Percentiles rank a stretch among this genome's conserved stretches.
phyloP scores from a whole-genome alignment of 805 yeast genomes.

The Myxozyma lipomycoides region DNA sequence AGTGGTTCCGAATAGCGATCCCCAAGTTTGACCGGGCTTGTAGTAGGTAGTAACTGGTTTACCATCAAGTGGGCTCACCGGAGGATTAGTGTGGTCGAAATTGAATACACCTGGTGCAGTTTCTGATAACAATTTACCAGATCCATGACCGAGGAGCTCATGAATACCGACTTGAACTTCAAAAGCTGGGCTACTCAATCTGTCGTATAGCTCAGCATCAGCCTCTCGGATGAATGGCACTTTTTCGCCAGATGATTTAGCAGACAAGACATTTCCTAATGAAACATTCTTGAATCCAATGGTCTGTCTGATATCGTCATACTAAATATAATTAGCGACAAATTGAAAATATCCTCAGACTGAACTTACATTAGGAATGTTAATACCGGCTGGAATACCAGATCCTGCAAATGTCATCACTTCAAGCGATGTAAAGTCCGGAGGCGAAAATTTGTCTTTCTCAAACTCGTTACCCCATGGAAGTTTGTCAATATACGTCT shows the following conservation, averaged over 20 bases:
- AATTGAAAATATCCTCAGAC: not conserved
- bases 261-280: conserved; percentile 76
- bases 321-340: conserved; percentile 32
- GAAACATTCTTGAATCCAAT: conserved; percentile 88
- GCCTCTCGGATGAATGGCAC: conserved; percentile 58
- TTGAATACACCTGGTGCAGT: conserved; percentile 62
- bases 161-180: conserved; percentile 94
- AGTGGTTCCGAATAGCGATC: conserved; percentile 71
- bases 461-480: conserved; percentile 80
- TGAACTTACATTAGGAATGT: conserved; percentile 61
- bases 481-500: conserved; percentile 55
- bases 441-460: conserved; percentile 83
- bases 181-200: conserved; percentile 75
- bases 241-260: conserved; percentile 64
- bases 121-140: conserved; percentile 72
- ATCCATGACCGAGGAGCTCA: conserved; percentile 86
- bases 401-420: conserved; percentile 85
- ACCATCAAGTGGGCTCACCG: conserved; percentile 53
- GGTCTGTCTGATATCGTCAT: conserved; percentile 80
- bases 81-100: conserved; percentile 63
- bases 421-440: conserved; percentile 87
- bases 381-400: conserved; percentile 90
- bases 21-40: conserved; percentile 85
- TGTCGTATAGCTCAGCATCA: conserved; percentile 56
- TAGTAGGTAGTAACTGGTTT: conserved; percentile 66